Evolutionary conservation across 148 eudicot genomes (phyloP).

Genomic region (Rhododendron henanense): DNA sequence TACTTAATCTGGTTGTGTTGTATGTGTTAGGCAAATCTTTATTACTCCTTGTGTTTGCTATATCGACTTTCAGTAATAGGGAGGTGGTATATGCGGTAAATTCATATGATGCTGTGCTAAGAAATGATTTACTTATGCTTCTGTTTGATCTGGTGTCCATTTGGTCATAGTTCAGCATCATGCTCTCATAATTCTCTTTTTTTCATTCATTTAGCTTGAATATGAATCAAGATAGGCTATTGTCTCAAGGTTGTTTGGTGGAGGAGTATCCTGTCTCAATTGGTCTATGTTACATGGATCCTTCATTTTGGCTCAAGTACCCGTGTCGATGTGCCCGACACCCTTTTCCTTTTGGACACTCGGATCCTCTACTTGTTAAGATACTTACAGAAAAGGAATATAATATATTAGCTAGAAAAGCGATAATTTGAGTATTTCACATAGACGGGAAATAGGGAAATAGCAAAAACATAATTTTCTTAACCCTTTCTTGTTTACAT

Average conservation of each 20-base stretch:
- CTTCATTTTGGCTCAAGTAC: too few species aligned
- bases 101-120: background rate
- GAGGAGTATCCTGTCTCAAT: background rate
- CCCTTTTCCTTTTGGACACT: too few species aligned
- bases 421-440: too few species aligned
- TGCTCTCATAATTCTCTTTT: background rate
- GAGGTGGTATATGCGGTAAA: background rate
- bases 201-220: background rate
- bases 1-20: background rate
- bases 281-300: too few species aligned
- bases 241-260: background rate
- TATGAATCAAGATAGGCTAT: background rate
- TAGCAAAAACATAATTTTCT: too few species aligned
- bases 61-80: background rate
- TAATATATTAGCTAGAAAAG: too few species aligned
- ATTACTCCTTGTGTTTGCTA: background rate
- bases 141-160: background rate
- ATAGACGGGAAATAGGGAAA: too few species aligned
- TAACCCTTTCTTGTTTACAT: too few species aligned
- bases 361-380: too few species aligned
- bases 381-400: too few species aligned
- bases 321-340: too few species aligned
- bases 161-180: background rate
- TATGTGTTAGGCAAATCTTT: background rate
- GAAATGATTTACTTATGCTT: background rate